Base-by-base conservation (phyloP, 306 rosid genomes). In the Vicia sativa region DNA sequence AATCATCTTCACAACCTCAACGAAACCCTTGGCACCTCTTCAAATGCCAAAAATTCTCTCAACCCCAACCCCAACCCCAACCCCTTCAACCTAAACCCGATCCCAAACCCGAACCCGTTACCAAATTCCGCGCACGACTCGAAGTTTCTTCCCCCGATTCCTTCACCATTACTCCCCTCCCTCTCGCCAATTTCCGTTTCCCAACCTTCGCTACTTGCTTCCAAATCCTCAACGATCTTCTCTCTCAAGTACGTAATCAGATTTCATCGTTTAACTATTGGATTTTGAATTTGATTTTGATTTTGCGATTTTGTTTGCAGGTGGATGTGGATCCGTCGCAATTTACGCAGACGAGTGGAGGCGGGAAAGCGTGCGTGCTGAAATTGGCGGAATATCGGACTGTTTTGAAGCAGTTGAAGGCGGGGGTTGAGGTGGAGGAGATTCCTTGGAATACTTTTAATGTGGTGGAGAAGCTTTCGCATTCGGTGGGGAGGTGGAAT, bases 121-220 rank as follows among this genome's bases (percentile, higher is more conserved):
- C 16, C 55, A 86, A 73, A 57, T 92, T 89, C 75, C 77, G 78
- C 67, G 93, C 75, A 34, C 77, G 90, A 37, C 91, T 92, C 25
- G 93, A 92, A 71, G 85, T 92, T 6, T 90, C 88, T 78, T 81
- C 90, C 10, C 87, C 92, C 2, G 88, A 90, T 19, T 86, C 96
- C 6, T 92, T 92, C 77, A 73, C 87, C 12, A 71, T 76, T 38
- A 63, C 91, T 6, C 96, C 96, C 2, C 54, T 69, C 7, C 65
- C 74, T 23, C 68, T 80, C 14, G 55, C 68, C 35, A 61, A 80
- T 1, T 70, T 68, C 53, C 53, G 68, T 9, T 89, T 70, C 70
- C 88, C 93, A 12, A 85, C 84, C 3, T 77, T 68, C 21, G 83
- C 78, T 9, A 48, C 60, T 8, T 87, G 88, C 76, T 64, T 87